Evolutionary conservation across 306 rosid genomes (phyloP), one percentile per base, ranked within the genome.

Genomic region (Sicyos edulis): DNA sequence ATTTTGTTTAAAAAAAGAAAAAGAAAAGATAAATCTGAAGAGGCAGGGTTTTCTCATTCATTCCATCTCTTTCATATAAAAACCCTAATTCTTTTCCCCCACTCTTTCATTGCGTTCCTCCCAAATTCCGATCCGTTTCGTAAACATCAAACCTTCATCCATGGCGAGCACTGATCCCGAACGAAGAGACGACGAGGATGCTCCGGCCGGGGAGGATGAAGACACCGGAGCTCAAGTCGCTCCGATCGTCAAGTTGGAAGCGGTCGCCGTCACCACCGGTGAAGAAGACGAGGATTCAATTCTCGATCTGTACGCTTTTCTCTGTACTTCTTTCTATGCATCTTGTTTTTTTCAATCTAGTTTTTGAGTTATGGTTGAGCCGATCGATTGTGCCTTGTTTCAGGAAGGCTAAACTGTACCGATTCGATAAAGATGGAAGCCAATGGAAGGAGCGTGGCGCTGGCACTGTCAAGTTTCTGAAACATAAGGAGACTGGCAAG

Each of bases 401-500:
- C 37, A 93, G 99, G 56, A 93, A 91, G 68, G 70, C 99, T 8
- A 93, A 93, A 88, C 96, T 93, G 5, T 91, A 93, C 54, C 95
- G 99, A 47, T 93, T 88, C 50, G 99, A 93, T 61, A 92, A 85
- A 77, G 92, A 87, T 7, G 96, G 96, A 51, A 89, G 86, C 14
- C 96, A 87, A 68, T 92, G 97, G 96, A 92, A 92, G 73, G 99
- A 93, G 77, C 78, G 96, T 40, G 96, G 97, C 15, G 95, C 91
- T 3, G 97, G 97, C 10, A 83, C 88, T 11, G 96, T 92, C 32
- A 92, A 85, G 79, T 81, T 92, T 64, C 76, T 92, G 69, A 89
- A 81, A 84, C 97, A 89, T 74, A 89, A 82, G 2, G 82, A 82
- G 70, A 47, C 82, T 1, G 86, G 91, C 6, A 92, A 86, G 74